phyloP scores from a whole-genome alignment of 768 basidiomycete species.

The Lyophyllum shimeji region DNA sequence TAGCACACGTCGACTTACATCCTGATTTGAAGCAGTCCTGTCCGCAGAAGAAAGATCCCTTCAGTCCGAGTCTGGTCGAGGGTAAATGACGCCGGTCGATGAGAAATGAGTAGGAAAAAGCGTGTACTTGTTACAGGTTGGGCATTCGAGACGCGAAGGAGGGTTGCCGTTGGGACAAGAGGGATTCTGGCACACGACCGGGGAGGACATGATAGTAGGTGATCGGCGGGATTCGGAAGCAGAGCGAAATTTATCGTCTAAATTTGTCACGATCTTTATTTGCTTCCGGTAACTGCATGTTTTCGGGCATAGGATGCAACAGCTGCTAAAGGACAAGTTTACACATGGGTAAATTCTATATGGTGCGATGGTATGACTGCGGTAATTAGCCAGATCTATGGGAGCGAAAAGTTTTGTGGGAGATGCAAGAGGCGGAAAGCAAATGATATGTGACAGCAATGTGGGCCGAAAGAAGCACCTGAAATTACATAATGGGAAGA shows the following conservation, averaged over 20 bases:
- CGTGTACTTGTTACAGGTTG: constrained; percentile 87
- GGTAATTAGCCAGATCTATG: constrained; percentile 23
- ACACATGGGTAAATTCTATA: too few relatives aligned
- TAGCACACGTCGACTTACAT: constrained; percentile 56
- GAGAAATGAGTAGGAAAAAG: constrained; percentile 1
- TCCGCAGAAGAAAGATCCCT: constrained; percentile 87
- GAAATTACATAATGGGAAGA: constrained; percentile 17
- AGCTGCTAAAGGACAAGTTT: too few relatives aligned
- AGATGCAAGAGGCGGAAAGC: constrained; percentile 28
- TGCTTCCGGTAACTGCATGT: background rate
- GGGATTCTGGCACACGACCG: constrained; percentile 63
- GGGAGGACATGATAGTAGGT: constrained; percentile 18
- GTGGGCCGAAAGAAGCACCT: constrained; percentile 21
- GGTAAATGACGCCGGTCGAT: constrained; percentile 15
- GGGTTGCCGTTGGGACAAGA: constrained; percentile 81
- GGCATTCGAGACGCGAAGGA: constrained; percentile 85
- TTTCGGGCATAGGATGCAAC: constrained; percentile 14
- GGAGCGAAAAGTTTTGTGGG: constrained; percentile 16
- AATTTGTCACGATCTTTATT: background rate
- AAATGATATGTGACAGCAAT: constrained; percentile 41
- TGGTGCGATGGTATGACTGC: constrained; percentile 22
- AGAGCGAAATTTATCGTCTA: constrained; percentile 7
- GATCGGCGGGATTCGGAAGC: constrained; percentile 2
- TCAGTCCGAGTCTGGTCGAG: constrained; percentile 65
- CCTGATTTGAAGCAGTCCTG: constrained; percentile 96